Evolutionary conservation across 2,329 filamentous ascomycete genomes (phyloP).

Genomic region (Beauveria asiatica): DNA sequence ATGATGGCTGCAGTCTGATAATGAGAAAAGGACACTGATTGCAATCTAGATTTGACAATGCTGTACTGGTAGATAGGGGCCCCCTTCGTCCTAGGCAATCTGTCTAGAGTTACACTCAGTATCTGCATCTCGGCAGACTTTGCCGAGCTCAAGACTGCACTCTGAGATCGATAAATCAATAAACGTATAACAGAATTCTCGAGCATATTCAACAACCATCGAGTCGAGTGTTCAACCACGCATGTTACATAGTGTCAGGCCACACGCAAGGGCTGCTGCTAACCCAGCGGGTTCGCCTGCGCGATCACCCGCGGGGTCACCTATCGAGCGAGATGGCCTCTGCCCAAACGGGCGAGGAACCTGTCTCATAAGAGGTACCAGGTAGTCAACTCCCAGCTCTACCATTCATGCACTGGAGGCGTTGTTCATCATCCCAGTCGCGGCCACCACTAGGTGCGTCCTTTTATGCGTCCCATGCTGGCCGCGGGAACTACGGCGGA

Average conservation of each 20-base stretch:
- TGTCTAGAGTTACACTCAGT: too few species aligned
- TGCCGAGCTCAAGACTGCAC: neutral
- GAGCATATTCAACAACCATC: neutral
- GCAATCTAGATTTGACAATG: too few species aligned
- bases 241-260: neutral
- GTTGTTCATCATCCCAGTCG: neutral
- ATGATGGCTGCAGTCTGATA: too few species aligned
- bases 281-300: neutral
- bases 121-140: neutral
- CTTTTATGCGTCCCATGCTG: conserved; percentile 1
- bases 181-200: neutral
- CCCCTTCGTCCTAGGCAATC: too few species aligned
- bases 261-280: neutral
- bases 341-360: neutral
- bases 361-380: neutral
- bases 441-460: neutral
- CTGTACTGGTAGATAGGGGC: too few species aligned
- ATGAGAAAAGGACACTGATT: too few species aligned
- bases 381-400: neutral
- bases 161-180: neutral
- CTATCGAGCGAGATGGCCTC: neutral
- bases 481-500: neutral
- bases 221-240: neutral
- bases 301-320: neutral
- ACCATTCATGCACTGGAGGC: neutral